Percentiles rank a stretch among this genome's conserved stretches.
Evolutionary conservation across 2,329 filamentous ascomycete genomes (phyloP).

Genomic region (Neurospora sp.): DNA sequence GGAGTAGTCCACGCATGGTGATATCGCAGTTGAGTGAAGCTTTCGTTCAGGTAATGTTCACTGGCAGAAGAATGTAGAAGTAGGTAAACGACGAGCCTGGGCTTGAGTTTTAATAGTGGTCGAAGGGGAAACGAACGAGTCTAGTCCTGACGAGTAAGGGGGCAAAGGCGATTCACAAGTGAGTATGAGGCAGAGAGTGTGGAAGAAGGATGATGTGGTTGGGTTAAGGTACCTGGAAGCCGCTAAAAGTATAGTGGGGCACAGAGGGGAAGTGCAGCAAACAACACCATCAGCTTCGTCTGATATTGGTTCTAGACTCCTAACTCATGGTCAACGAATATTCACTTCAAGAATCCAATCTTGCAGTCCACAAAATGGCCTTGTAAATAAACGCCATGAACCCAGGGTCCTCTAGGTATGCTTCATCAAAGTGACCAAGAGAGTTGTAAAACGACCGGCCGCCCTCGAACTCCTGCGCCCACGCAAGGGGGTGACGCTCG

Average conservation of each 20-base stretch:
- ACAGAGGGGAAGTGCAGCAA: background rate
- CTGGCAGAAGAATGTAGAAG: background rate
- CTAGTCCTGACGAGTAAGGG: background rate
- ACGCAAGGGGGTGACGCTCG: slow-evolving; percentile 29
- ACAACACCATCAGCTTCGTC: background rate
- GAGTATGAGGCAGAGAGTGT: background rate
- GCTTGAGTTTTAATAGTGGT: background rate
- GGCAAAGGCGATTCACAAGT: background rate
- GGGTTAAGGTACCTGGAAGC: background rate
- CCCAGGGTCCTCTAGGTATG: slow-evolving; percentile 25
- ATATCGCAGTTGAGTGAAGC: background rate
- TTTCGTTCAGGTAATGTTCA: background rate
- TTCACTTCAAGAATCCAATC: background rate
- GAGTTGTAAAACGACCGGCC: slow-evolving; percentile 31
- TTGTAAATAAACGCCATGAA: slow-evolving; percentile 18
- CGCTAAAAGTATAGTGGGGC: background rate
- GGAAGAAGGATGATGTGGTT: background rate
- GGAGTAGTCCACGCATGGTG: background rate
- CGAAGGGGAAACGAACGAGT: background rate
- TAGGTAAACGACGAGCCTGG: background rate
- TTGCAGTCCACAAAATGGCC: slow-evolving; percentile 20
- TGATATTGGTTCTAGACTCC: background rate
- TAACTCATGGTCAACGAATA: background rate
- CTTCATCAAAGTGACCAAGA: slow-evolving; percentile 31
- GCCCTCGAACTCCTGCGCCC: slow-evolving; percentile 30